phyloP scores from a whole-genome alignment of 495 filamentous ascomycete genomes.

The Penicillium herquei region DNA sequence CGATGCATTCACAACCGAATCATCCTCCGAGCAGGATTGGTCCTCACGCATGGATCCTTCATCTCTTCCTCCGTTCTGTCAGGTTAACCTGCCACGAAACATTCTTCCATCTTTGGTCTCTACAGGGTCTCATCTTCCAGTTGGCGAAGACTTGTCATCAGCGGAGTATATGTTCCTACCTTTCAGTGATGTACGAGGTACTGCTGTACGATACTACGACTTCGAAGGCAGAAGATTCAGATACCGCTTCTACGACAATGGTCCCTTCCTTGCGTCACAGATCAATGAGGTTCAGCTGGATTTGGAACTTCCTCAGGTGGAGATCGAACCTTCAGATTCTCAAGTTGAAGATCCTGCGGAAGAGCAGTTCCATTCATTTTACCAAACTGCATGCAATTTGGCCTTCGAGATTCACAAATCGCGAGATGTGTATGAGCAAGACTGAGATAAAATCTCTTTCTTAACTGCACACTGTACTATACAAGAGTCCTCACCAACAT shows the following conservation, averaged over 20 bases:
- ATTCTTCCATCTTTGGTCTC: conserved; percentile 1
- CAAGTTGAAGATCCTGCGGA: conserved; percentile 12
- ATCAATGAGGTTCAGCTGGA: conserved; percentile 32
- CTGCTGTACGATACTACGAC: conserved; percentile 28
- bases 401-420: conserved; percentile 31
- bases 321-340: background rate
- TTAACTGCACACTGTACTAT: background rate
- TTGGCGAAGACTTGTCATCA: conserved; percentile 1
- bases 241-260: conserved; percentile 33
- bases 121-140: background rate
- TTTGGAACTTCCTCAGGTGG: conserved; percentile 18
- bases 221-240: conserved; percentile 29
- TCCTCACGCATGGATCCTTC: background rate
- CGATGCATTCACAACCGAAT: conserved; percentile 12
- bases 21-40: background rate
- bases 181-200: conserved; percentile 25
- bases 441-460: background rate
- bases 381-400: conserved; percentile 35
- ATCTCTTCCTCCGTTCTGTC: conserved; percentile 31
- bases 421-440: background rate
- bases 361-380: conserved; percentile 37
- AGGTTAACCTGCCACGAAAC: conserved; percentile 28
- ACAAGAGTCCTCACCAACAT: no score
- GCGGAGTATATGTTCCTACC: conserved; percentile 38
- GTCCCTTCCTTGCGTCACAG: conserved; percentile 28